A percentile compares a stretch with the other conserved stretches of the same genome.
Evolutionary conservation across 1,139 yeast species (phyloP).

Genomic region (Candida tunisiensis): DNA sequence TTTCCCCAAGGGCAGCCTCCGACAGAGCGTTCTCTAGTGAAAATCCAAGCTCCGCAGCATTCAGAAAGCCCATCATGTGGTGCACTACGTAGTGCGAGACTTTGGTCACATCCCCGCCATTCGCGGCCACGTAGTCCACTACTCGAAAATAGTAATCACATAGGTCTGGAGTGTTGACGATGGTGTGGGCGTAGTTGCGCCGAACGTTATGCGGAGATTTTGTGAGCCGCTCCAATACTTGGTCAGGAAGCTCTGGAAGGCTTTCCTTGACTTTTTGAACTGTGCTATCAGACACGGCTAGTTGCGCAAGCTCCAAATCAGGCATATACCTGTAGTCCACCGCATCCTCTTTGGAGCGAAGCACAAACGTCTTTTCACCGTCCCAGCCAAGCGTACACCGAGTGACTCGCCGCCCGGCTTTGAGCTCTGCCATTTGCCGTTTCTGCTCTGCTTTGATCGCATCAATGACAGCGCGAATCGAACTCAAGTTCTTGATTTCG

Average conservation of each 20-base stretch:
- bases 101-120: slow-evolving; percentile 11
- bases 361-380: slow-evolving; percentile 44
- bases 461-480: slow-evolving; percentile 60
- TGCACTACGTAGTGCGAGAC: slow-evolving; percentile 78
- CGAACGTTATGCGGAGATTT: slow-evolving; percentile 38
- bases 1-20: slow-evolving; percentile 21
- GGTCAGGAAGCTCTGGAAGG: slow-evolving; percentile 54
- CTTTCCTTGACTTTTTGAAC: slow-evolving; percentile 20
- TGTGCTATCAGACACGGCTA: slow-evolving; percentile 29
- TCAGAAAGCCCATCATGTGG: slow-evolving; percentile 56
- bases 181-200: slow-evolving; percentile 53
- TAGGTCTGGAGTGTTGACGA: slow-evolving; percentile 30
- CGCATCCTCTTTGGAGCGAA: slow-evolving; percentile 65
- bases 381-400: slow-evolving; percentile 92
- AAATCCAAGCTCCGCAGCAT: slow-evolving; percentile 31
- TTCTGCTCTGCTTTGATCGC: slow-evolving; percentile 65
- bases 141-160: slow-evolving; percentile 37
- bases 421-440: slow-evolving; percentile 38
- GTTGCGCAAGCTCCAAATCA: slow-evolving; percentile 68
- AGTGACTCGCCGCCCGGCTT: slow-evolving; percentile 20
- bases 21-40: slow-evolving; percentile 7
- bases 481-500: slow-evolving; percentile 79
- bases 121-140: slow-evolving; percentile 13
- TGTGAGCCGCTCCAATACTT: slow-evolving; percentile 31
- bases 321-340: slow-evolving; percentile 90